These are phyloP conservation scores for Colletotrichum plurivorum DNA, from an alignment of 2,329 filamentous ascomycete genomes.

Conservation along the genomic window DNA sequence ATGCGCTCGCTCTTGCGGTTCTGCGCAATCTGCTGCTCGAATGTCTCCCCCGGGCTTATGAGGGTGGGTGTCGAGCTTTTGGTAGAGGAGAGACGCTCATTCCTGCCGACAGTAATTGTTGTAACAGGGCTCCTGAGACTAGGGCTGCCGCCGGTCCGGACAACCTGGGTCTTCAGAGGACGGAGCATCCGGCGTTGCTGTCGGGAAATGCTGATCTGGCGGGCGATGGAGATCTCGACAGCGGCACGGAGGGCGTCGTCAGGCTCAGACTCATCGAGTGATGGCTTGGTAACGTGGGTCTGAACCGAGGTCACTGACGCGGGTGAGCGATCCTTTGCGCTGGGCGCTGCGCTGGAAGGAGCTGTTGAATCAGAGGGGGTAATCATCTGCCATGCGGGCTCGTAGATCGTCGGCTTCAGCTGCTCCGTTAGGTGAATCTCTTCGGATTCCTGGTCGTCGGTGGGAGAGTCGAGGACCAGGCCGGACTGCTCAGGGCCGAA, in stretches of 20 bases:
- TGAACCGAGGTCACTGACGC: constrained; percentile 51
- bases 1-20: constrained; percentile 68
- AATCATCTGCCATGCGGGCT: constrained; percentile 65
- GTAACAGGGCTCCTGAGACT: constrained; percentile 31
- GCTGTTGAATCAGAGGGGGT: constrained; percentile 50
- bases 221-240: constrained; percentile 76
- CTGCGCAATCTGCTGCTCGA: constrained; percentile 51
- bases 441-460: constrained; percentile 44
- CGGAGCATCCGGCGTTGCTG: constrained; percentile 73
- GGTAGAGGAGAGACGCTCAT: constrained; percentile 52
- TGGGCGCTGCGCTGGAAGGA: constrained; percentile 44
- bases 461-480: constrained; percentile 59
- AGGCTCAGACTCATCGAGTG: constrained; percentile 52
- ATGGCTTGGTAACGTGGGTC: constrained; percentile 51
- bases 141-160: constrained; percentile 34
- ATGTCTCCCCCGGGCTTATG: constrained; percentile 54
- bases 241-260: constrained; percentile 65
- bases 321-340: constrained; percentile 49
- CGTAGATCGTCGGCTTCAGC: constrained; percentile 53
- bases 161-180: constrained; percentile 60
- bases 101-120: constrained; percentile 40
- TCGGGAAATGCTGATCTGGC: constrained; percentile 76
- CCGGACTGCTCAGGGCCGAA: constrained; percentile 54
- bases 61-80: constrained; percentile 62
- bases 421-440: constrained; percentile 48